phyloP scores from a whole-genome alignment of 2,329 filamentous ascomycete genomes.

The Claviceps sorghi region DNA sequence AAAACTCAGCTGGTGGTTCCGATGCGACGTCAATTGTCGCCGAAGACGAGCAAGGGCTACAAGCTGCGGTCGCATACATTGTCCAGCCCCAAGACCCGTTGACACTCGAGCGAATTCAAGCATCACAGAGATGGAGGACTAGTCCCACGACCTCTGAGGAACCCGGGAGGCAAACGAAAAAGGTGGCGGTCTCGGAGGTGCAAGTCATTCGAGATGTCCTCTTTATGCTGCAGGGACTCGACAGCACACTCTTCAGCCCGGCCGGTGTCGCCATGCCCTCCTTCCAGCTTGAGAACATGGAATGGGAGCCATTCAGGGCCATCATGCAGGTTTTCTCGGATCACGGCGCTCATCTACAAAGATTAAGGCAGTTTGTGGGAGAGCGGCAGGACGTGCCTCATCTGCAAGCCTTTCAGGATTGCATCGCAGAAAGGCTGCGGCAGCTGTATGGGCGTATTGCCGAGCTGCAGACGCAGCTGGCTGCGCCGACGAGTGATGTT shows the following conservation, averaged over 20 bases:
- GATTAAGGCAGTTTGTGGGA: slow-evolving; percentile 30
- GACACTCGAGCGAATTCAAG: slow-evolving; percentile 16
- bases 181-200: slow-evolving; percentile 48
- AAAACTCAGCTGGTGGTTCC: slow-evolving; percentile 23
- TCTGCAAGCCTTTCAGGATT: slow-evolving; percentile 57
- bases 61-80: slow-evolving; percentile 20
- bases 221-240: slow-evolving; percentile 71
- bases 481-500: slow-evolving; percentile 36
- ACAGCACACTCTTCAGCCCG: slow-evolving; percentile 53
- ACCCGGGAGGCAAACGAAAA: slow-evolving; percentile 18
- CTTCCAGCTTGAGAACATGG: slow-evolving; percentile 34
- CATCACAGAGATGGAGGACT: slow-evolving; percentile 22
- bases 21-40: slow-evolving; percentile 19
- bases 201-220: slow-evolving; percentile 63
- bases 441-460: slow-evolving; percentile 46
- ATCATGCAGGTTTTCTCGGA: slow-evolving; percentile 33
- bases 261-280: slow-evolving; percentile 23
- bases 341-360: slow-evolving; percentile 28
- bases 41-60: slow-evolving; percentile 14
- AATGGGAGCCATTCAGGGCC: slow-evolving; percentile 34
- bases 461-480: slow-evolving; percentile 43
- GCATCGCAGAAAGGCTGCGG: slow-evolving; percentile 40
- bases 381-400: slow-evolving; percentile 37
- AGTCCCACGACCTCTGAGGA: slow-evolving; percentile 20
- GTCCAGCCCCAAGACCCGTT: slow-evolving; percentile 19